Evolutionary conservation across 2,329 filamentous ascomycete species (phyloP), one percentile per base, ranked within the genome.

Genomic region (Botryotinia globosa): DNA sequence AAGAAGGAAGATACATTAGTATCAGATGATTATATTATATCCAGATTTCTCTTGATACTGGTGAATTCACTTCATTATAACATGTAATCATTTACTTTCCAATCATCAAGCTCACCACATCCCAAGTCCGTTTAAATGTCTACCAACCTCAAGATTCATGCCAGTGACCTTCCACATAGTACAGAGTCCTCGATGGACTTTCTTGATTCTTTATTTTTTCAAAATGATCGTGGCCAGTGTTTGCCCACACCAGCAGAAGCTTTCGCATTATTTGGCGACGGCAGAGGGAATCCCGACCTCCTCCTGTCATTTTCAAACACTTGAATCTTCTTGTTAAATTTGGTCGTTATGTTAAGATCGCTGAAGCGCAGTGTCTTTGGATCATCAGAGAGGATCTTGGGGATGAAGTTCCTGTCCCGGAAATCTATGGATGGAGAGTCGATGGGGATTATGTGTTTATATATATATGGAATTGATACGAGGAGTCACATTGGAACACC

Each of bases 261-360:
- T 12, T 20, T 22, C 32, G 56, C 32, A 37, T 4, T 34, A 10
- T 34, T 16, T 6, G 54, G 18, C 16, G 9, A 32, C 8, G 5
- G 8, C 7, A 0, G 6, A 29, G 1, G n/a, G 8, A 9, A 3
- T 29, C 16, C 14, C 29, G 20, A 58, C 44, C 42, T n/a, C n/a
- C 44, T 7, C 69, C 69, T 22, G 61, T 58, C 7, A 67, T 77
- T 29, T 81, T 82, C 54, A 74, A 79, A 68, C 39, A 78, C n/a
- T 70, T 81, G 58, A 76, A 76, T 22, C 74, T 82, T 44, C 75
- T 82, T 71, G 79, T 82, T n/a, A 83, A 82, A 71, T 81, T 76
- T 75, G 81, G 80, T 69, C 74, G 63, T 56, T 25, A 68, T 29
- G 73, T 78, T 16, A 69, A 67, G 32, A 65, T 81, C 63, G 73